A percentile compares a stretch with the other conserved stretches of the same genome.
Conservation (phyloP, 2,329 filamentous ascomycete species). For the Aspergillus ochraceoroseus region DNA sequence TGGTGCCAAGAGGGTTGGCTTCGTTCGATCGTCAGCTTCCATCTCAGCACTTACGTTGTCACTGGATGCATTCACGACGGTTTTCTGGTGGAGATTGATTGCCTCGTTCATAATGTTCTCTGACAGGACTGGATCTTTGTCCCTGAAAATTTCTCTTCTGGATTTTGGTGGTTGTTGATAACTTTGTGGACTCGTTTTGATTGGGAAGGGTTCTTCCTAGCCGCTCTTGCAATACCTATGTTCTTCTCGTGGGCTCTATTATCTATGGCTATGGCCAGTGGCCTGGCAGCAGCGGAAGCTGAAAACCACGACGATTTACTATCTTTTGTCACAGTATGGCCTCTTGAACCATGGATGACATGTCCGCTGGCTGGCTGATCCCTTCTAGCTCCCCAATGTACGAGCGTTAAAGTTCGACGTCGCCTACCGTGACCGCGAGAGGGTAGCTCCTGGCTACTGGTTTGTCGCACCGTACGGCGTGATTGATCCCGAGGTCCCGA, state of each 20-base stretch:
- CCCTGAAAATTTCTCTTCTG: no score
- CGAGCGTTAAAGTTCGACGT: conserved; percentile 28
- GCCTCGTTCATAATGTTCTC: no score
- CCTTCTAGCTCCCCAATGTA: conserved; percentile 26
- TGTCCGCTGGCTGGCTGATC: no score
- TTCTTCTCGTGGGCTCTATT: conserved; percentile 26
- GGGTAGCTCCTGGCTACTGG: conserved; percentile 44
- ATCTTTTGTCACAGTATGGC: conserved; percentile 33
- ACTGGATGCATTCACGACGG: conserved; percentile 8
- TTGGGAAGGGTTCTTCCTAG: conserved; percentile 24
- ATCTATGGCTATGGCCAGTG: conserved; percentile 23
- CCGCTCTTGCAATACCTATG: conserved; percentile 30
- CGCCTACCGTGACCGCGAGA: conserved; percentile 25
- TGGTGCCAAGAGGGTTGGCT: conserved; percentile 25
- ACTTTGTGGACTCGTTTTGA: neutral
- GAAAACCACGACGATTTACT: conserved; percentile 35
- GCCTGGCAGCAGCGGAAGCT: conserved; percentile 22
- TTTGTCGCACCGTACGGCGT: conserved; percentile 46
- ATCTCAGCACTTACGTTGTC: conserved; percentile 24
- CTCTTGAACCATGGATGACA: no score
- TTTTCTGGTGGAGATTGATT: conserved; percentile 14
- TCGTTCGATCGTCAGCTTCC: conserved; percentile 21
- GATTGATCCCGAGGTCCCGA: conserved; percentile 23
- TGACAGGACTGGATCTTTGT: no score
- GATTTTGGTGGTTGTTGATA: no score